These are phyloP conservation scores for Tetragonia tetragonoides DNA, from an alignment of 148 eudicot species.

Conservation along the genomic window DNA sequence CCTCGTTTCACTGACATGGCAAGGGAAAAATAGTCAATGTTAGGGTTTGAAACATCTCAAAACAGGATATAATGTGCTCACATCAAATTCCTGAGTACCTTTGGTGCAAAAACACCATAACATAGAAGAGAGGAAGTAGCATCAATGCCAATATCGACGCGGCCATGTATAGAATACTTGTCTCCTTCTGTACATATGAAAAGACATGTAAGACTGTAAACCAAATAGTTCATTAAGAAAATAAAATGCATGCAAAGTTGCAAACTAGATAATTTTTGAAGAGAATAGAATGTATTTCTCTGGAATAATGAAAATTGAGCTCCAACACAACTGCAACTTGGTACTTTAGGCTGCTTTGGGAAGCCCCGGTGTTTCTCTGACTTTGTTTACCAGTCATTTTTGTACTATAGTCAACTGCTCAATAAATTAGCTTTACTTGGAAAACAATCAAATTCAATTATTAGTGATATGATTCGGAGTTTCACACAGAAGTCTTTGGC, in stretches of 20 bases:
- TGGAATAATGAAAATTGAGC: neutral
- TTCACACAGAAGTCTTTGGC: neutral
- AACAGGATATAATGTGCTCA: neutral
- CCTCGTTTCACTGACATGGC: constrained; percentile 61
- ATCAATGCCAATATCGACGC: constrained; percentile 67
- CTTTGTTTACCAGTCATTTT: no score
- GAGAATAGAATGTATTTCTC: neutral
- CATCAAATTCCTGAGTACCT: constrained; percentile 40
- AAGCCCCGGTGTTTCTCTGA: neutral
- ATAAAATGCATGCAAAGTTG: neutral
- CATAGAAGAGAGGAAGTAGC: constrained; percentile 89
- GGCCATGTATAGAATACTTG: constrained; percentile 68
- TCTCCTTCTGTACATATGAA: constrained; percentile 63
- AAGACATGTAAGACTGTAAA: neutral
- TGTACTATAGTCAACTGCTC: neutral
- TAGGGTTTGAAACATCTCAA: neutral
- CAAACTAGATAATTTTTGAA: neutral
- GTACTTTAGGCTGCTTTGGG: neutral
- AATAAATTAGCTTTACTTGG: neutral
- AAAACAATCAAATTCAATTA: neutral
- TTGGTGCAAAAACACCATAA: constrained; percentile 74
- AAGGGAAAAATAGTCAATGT: constrained; percentile 8
- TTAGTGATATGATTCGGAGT: neutral
- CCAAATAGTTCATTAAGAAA: neutral
- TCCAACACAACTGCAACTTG: neutral